Conservation (phyloP, 805 yeast species). For the Metschnikowia noctiluminum region DNA sequence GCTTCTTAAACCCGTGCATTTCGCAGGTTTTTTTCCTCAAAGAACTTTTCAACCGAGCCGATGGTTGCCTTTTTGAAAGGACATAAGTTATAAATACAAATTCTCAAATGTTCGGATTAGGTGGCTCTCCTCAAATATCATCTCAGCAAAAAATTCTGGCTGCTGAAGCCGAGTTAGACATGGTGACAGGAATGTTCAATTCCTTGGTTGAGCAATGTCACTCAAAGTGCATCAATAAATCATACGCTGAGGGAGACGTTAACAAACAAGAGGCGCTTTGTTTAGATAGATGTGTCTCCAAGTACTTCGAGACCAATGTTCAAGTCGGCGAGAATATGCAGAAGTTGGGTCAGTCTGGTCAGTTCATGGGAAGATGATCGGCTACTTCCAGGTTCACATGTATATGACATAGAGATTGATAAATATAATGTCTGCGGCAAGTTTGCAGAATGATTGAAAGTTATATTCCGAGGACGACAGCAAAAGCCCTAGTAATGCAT, state of each 20-base stretch:
- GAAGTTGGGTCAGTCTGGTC: slow-evolving; percentile 45
- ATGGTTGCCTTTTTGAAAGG: no score
- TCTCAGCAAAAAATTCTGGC: slow-evolving; percentile 78
- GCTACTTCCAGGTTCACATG: background rate
- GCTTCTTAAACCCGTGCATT: slow-evolving; percentile 7
- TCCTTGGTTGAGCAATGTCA: slow-evolving; percentile 84
- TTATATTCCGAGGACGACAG: no score
- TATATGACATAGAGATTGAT: slow-evolving; percentile 8
- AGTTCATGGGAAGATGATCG: slow-evolving; percentile 44
- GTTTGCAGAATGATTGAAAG: no score
- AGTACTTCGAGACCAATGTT: slow-evolving; percentile 90
- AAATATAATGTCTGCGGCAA: no score
- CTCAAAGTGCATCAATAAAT: slow-evolving; percentile 68
- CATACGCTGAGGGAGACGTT: slow-evolving; percentile 70
- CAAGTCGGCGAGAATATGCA: slow-evolving; percentile 81
- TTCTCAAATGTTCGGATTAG: slow-evolving; percentile 64
- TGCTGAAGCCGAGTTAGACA: slow-evolving; percentile 95
- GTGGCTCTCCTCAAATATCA: slow-evolving; percentile 66
- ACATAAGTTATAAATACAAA: no score
- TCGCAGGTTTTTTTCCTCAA: no score
- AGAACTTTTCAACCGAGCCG: slow-evolving; percentile 9
- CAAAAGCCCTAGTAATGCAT: no score
- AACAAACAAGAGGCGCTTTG: slow-evolving; percentile 80
- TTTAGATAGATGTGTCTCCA: slow-evolving; percentile 92
- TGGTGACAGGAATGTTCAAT: slow-evolving; percentile 98